Evolutionary conservation across 2,329 filamentous ascomycete genomes (phyloP), one percentile per base, ranked within the genome.

Genomic region (Claviceps spartinae): DNA sequence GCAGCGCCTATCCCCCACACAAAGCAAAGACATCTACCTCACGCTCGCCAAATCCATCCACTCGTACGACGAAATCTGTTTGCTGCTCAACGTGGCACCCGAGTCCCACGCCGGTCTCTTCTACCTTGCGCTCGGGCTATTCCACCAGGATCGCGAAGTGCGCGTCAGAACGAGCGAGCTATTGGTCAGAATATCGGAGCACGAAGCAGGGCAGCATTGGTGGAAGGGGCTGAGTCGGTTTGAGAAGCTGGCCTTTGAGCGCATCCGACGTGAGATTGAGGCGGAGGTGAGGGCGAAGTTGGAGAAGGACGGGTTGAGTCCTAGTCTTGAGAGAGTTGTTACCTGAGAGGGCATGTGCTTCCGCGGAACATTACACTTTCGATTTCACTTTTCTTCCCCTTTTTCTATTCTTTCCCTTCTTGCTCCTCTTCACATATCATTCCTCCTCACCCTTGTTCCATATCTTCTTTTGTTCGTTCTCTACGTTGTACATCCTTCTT

Each of bases 131-230:
- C 77, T 97, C 49, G 93, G 93, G 0, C 73, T 98, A 5, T 96
- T 97, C 65, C 93, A 98, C 70, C 88, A 89, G 52, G 82, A 90
- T 57, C 75, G 77, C 38, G 85, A 88, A 49, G 90, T 96, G 11
- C 78, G 93, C 38, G 70, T 85, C 59, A 82, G 81, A 52, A 86
- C 88, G 2, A 84, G 88, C 1, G 86, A 86, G 55, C 70, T 98
- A 38, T 68, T 98, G 22, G 88, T 91, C 58, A 78, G 89, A 22
- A 82, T 98, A 51, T 79, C 82, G 58, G 82, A 85, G 53, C 91
- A 98, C 67, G 86, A 94, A 62, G 93, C 89, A 9, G 93, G 93
- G 1, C 79, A 89, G 61, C 88, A 97, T 68, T 97, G 93, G 77
- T 98, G 91, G 88, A 81, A 78, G 57, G 81, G 81, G 34, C 72